Conservation (phyloP, 2,329 filamentous ascomycete species). For the Geosmithia flava region DNA sequence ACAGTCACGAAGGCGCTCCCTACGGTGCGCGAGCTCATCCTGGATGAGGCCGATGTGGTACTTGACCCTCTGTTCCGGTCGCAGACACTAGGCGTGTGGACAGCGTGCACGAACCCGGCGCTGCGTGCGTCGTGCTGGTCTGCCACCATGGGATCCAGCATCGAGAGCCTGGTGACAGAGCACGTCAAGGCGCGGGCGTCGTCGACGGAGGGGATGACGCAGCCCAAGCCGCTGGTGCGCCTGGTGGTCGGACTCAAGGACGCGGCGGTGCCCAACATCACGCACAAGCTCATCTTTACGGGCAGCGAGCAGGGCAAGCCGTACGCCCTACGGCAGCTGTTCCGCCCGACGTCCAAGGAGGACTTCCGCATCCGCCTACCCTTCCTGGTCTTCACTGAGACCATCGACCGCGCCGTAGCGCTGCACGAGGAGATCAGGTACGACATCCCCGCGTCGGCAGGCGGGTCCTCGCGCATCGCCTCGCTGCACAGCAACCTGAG, state of each 20-base stretch:
- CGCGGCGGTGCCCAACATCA: constrained; percentile 83
- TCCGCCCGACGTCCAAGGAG: constrained; percentile 56
- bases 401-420: constrained; percentile 79
- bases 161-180: constrained; percentile 66
- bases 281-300: constrained; percentile 80
- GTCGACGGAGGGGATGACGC: constrained; percentile 14
- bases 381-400: constrained; percentile 93
- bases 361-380: constrained; percentile 61
- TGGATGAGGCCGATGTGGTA: constrained; percentile 93
- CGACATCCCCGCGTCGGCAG: constrained; percentile 82
- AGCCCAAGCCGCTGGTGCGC: constrained; percentile 51
- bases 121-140: constrained; percentile 82
- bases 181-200: constrained; percentile 46
- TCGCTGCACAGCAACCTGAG: constrained; percentile 82
- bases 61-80: constrained; percentile 83
- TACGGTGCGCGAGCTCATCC: constrained; percentile 58
- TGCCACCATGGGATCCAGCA: constrained; percentile 89
- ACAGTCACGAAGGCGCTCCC: constrained; percentile 39
- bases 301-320: constrained; percentile 91
- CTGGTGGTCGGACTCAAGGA: constrained; percentile 95
- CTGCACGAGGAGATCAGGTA: constrained; percentile 85
- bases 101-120: constrained; percentile 56
- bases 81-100: constrained; percentile 78
- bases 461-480: constrained; percentile 72
- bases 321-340: constrained; percentile 75